These are phyloP conservation scores for Ceratocystis huliohia DNA, from an alignment of 2,329 filamentous ascomycete species.

Conservation along the genomic window DNA sequence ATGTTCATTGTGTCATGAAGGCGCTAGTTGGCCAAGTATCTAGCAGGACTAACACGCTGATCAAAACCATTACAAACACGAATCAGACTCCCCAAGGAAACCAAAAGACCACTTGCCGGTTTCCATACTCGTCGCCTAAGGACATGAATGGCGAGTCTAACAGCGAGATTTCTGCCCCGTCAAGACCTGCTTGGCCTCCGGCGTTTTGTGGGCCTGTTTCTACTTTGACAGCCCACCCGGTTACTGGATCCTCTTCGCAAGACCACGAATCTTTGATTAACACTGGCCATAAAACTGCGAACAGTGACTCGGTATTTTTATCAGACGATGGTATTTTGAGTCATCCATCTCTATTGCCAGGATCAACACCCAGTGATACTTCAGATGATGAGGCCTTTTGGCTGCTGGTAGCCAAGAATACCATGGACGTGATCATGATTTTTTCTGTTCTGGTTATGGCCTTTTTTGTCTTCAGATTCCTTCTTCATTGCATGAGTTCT, in stretches of 20 bases:
- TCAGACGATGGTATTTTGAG: neutral
- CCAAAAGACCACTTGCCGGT: constrained; percentile 12
- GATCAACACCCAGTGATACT: neutral
- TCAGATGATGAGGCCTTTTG: neutral
- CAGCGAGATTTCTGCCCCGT: neutral
- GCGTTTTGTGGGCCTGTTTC: constrained; percentile 12
- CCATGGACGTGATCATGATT: neutral
- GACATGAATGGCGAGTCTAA: neutral
- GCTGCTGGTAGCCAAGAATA: neutral
- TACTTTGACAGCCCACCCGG: neutral
- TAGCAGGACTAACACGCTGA: constrained; percentile 10
- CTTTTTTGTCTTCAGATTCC: neutral
- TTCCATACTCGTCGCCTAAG: constrained; percentile 5
- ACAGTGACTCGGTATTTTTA: neutral
- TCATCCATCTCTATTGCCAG: neutral
- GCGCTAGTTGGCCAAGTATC: constrained; percentile 14
- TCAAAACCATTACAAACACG: constrained; percentile 5
- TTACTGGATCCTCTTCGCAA: neutral
- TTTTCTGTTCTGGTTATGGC: neutral
- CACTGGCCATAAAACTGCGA: neutral
- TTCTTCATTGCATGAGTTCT: neutral
- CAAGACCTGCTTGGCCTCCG: constrained; percentile 18
- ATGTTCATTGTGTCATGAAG: constrained; percentile 19
- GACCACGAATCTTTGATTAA: constrained; percentile 10
- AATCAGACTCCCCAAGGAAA: neutral